Percentiles rank a stretch among this genome's conserved stretches.
Conservation (phyloP, 2,329 filamentous ascomycete species). For the Alternaria sp. region DNA sequence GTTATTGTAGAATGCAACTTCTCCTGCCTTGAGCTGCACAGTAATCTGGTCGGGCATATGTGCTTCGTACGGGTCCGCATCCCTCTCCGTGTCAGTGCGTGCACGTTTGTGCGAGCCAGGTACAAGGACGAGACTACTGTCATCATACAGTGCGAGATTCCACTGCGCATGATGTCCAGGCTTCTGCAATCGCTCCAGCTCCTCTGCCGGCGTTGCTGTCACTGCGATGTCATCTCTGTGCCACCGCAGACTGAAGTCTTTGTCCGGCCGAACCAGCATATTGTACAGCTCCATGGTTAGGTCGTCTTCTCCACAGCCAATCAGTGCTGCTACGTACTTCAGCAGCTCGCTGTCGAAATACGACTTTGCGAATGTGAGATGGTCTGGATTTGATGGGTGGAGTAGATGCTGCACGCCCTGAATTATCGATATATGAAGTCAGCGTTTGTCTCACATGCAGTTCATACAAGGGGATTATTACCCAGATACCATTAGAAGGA, state of each 20-base stretch:
- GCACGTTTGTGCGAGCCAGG: slow-evolving; percentile 78
- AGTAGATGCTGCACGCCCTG: slow-evolving; percentile 84
- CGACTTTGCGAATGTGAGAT: slow-evolving; percentile 67
- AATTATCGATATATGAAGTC: not conserved
- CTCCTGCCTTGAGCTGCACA: slow-evolving; percentile 74
- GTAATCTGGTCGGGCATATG: slow-evolving; percentile 69
- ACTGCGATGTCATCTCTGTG: slow-evolving; percentile 83
- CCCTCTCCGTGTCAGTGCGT: slow-evolving; percentile 73
- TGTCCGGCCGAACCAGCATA: slow-evolving; percentile 76
- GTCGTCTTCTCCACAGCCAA: slow-evolving; percentile 62
- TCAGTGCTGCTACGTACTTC: slow-evolving; percentile 68
- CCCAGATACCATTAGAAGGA: slow-evolving; percentile 72
- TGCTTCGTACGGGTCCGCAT: slow-evolving; percentile 70
- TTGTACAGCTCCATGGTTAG: slow-evolving; percentile 91
- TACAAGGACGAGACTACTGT: slow-evolving; percentile 75
- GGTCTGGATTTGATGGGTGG: slow-evolving; percentile 72
- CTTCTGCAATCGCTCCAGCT: slow-evolving; percentile 66
- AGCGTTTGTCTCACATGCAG: not conserved
- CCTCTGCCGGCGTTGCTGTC: slow-evolving; percentile 71
- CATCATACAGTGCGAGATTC: slow-evolving; percentile 82
- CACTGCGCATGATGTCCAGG: slow-evolving; percentile 82
- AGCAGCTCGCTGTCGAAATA: slow-evolving; percentile 78
- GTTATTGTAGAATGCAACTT: slow-evolving; percentile 88
- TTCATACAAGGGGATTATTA: not conserved
- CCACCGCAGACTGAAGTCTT: slow-evolving; percentile 79